Evolutionary conservation across 352 stramenopile species (phyloP).

Genomic region (Globisporangium cylindrosporum): DNA sequence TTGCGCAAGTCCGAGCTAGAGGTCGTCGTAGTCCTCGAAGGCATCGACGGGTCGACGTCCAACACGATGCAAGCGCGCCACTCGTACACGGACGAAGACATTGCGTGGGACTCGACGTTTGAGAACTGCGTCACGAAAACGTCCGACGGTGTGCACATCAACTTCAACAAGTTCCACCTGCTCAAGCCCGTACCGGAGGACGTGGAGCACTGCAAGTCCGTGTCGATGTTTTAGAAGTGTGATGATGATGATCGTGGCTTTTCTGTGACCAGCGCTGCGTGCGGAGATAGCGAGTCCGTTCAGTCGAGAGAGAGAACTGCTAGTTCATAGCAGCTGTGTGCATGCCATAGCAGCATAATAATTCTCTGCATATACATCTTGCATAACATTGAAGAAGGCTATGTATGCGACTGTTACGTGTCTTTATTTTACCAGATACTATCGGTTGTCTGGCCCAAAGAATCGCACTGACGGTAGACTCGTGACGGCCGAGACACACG

Average conservation of each 20-base stretch:
- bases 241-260: neutral
- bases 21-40: constrained; percentile 79
- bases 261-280: neutral
- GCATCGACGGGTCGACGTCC: constrained; percentile 81
- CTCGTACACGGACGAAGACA: constrained; percentile 79
- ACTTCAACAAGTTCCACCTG: constrained; percentile 84
- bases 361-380: neutral
- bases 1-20: constrained; percentile 67
- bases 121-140: constrained; percentile 71
- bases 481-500: too few relatives aligned
- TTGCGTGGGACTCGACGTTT: constrained; percentile 80
- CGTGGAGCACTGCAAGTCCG: constrained; percentile 23
- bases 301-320: neutral
- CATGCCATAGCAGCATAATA: neutral
- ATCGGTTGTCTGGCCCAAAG: too few relatives aligned
- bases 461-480: too few relatives aligned
- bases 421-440: neutral
- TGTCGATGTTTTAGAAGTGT: constrained; percentile 18
- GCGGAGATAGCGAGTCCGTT: neutral
- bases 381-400: neutral
- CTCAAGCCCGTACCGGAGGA: constrained; percentile 65
- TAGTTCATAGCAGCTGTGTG: neutral
- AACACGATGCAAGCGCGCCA: constrained; percentile 87
- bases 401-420: neutral
- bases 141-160: constrained; percentile 49